Base-by-base conservation (phyloP, 208 protist species). In the Leishmania martiniquensis region DNA sequence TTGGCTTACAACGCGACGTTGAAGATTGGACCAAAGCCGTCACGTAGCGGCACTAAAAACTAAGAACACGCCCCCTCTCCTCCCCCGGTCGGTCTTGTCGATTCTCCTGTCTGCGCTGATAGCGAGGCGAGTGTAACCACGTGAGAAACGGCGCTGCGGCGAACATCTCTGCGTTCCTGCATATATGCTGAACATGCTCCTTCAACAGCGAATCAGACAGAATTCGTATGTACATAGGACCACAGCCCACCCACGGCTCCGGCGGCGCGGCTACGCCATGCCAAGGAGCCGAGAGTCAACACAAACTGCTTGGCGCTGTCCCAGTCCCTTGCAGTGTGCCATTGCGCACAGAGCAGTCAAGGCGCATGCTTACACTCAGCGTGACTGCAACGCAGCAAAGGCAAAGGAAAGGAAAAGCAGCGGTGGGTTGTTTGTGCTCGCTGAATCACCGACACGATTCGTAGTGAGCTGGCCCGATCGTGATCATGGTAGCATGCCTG, bases 11-110 rank as follows among this genome's bases (percentile, higher is more conserved):
- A 92, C 39, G 68, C 76, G 42, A 72, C 84, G 10, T 55, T 94
- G 74, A 80, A 76, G 59, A 49, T 94, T 32, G 93, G 89, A 6
- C 91, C 89, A 12, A 90, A 92, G 79, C 78, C 88, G 25, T 88
- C 92, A 29, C 85, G 85, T 44, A 85, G 75, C 29, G 83, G 85
- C 44, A 77, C 91, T 37, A 92, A 91, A 75, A 84, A 92, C 57
- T 91, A 47, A 44, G 34, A 29, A 1, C 34, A 25, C 32, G 29
- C 4, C 2, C 45, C 2, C 45, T 12, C 66, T 32, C 47, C 29
- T 39, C 32, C 39, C 52, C 42, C n/a, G n/a, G 25, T 34, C 47
- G 47, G 4, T 51, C 63, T 49, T 29, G 22, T 34, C 34, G 4
- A 47, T 49, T 72, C 67, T 42, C 6, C 47, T n/a, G 42, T 47